These are phyloP conservation scores for Hibiscus syriacus DNA, from an alignment of 345 rosid species.

Conservation along the genomic window DNA sequence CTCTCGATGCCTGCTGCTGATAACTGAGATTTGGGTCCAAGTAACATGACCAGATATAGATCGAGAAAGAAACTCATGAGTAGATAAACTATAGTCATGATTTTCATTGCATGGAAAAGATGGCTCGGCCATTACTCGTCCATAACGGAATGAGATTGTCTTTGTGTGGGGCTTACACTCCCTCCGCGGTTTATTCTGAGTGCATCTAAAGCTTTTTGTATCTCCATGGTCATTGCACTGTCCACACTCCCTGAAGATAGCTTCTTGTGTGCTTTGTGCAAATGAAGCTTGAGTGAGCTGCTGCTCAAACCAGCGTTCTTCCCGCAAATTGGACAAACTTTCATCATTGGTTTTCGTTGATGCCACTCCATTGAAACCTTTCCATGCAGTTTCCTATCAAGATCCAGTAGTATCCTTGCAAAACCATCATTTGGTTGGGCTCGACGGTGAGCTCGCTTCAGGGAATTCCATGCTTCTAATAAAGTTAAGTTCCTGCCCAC, in stretches of 20 bases:
- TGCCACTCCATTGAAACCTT: slow-evolving; percentile 97
- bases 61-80: background rate
- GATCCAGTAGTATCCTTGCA: slow-evolving; percentile 21
- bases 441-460: slow-evolving; percentile 77
- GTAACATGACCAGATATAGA: background rate
- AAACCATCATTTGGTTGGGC: slow-evolving; percentile 98
- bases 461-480: slow-evolving; percentile 67
- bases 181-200: slow-evolving; percentile 62
- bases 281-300: slow-evolving; percentile 84
- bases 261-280: slow-evolving; percentile 82
- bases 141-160: slow-evolving; percentile 37
- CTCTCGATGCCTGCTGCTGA: background rate
- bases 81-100: background rate
- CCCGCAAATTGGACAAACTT: slow-evolving; percentile 90
- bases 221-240: slow-evolving; percentile 97
- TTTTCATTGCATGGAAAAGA: background rate
- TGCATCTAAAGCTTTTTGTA: slow-evolving; percentile 81
- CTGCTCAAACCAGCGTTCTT: slow-evolving; percentile 93
- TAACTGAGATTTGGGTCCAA: background rate
- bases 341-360: slow-evolving; percentile 75
- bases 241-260: slow-evolving; percentile 96
- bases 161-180: slow-evolving; percentile 50
- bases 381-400: slow-evolving; percentile 67
- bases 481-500: slow-evolving; percentile 60
- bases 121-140: slow-evolving; percentile 18